Base-by-base conservation (phyloP, 2,329 filamentous ascomycete genomes). In the Orbilia javanica region DNA sequence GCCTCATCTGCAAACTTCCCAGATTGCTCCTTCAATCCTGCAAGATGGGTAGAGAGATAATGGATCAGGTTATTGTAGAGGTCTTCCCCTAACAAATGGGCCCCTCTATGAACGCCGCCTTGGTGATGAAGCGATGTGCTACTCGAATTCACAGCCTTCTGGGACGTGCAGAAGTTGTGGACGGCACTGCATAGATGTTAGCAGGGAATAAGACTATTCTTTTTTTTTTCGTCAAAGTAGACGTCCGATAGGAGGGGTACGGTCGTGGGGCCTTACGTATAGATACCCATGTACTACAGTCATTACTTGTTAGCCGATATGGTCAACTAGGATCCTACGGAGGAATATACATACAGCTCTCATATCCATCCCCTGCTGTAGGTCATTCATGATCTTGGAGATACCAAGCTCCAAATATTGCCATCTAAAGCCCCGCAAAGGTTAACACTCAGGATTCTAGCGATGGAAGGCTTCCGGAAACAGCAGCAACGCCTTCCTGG, bases 121-220 rank as follows among this genome's bases (percentile, higher is more conserved):
- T 87, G 85, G 80, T 84, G 83, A 84, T 82, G 86, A 81, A 82
- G 85, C 83, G 80, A 85, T 80, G 81, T 79, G 25, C 83, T 83
- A 13, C 85, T 85, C 65, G 89, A 87, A n/a, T 89, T 88, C 52
- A 94, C 90, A 0, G 93, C 93, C 84, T 98, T 98, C 84, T 98
- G 96, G 25, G 96, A 97, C 71, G 96, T 99, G 85, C 96, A 99
- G 85, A 99, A 99, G 86, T 99, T 97, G 86, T 99, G 96, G 62
- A 99, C 96, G 79, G 94, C 94, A 66, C 88, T 94, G 46, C 5
- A 68, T 20, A 5, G 11, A 20, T 36, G 36, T 46, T 52, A 20
- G 55, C 10, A 20, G 8, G 52, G 11, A 18, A 42, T 13, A 13
- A 13, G n/a, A n/a, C n/a, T n/a, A n/a, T n/a, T n/a, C n/a, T n/a